Conservation (phyloP, 73 alveolate genomes). For the Stentor roeselii region DNA sequence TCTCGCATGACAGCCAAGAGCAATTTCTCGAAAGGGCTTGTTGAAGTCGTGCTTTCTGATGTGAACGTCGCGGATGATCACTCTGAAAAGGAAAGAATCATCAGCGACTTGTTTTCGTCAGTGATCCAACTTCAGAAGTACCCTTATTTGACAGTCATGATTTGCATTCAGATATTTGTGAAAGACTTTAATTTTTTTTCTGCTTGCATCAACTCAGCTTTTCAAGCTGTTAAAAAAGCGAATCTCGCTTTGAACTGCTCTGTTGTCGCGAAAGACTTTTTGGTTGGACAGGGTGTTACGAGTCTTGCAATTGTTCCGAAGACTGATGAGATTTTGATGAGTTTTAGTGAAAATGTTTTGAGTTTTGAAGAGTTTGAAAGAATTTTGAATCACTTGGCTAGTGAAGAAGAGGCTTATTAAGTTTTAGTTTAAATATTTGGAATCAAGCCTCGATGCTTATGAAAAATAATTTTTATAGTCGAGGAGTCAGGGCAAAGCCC, state of each 20-base stretch:
- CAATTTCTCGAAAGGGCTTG: not conserved
- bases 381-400: no score
- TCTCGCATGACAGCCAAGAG: not conserved
- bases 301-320: not conserved
- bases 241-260: not conserved
- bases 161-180: not conserved
- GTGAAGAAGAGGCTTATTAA: no score
- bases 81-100: not conserved
- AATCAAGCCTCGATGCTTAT: no score
- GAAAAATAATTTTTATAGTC: no score
- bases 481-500: no score
- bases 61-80: not conserved
- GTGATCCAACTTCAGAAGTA: not conserved
- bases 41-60: not conserved
- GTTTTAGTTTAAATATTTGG: no score
- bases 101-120: not conserved
- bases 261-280: not conserved
- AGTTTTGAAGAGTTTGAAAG: not conserved
- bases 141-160: not conserved
- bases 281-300: not conserved
- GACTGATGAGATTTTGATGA: not conserved
- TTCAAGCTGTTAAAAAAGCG: not conserved
- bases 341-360: not conserved
- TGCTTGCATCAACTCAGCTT: not conserved
- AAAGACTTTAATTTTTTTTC: not conserved